Evolutionary conservation across 805 yeast genomes (phyloP), one percentile per base, ranked within the genome.

Genomic region (Pichia cabralensis): DNA sequence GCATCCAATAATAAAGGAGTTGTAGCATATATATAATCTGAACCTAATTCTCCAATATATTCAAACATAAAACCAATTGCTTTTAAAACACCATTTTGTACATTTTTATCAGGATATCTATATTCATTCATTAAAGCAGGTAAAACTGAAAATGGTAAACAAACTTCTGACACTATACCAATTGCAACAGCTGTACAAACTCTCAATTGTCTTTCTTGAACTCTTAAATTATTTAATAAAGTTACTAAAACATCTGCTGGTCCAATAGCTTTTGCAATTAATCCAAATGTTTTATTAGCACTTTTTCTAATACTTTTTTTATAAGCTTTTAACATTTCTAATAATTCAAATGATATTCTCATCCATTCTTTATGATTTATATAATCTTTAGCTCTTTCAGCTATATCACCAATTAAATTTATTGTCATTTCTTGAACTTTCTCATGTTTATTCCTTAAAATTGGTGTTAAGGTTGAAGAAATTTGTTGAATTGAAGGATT

Each of bases 181-280:
- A 92, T 83, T 0, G 99, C 99, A 26, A 92, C 96, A 6, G 98
- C 96, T 0, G 97, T 85, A 55, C 96, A 89, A 8, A 92, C 95
- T 51, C 99, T 78, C 27, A 84, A 66, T 59, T 92, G 99, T 51
- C 99, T 81, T 52, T 92, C 97, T 53, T 89, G 97, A 7, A 88
- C 94, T 40, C 83, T 70, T 44, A 92, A 62, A 47, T 89, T 89
- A 47, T 82, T 84, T 37, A 92, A 59, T 24, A 92, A 61, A 38
- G 94, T 80, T 1, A 79, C 88, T 15, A 92, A 57, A 4, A 92
- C 94, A 54, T 92, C 97, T 41, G 84, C 92, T 0, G 99, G 99
- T 0, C 99, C 99, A 31, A 92, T 79, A 0, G 95, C 94, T 42
- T 72, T 73, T 0, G 98, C 88, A 41, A 92, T 86, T 33, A 72